Evolutionary conservation across 768 basidiomycete genomes (phyloP), one percentile per base, ranked within the genome.

Genomic region (Saitozyma sp.): DNA sequence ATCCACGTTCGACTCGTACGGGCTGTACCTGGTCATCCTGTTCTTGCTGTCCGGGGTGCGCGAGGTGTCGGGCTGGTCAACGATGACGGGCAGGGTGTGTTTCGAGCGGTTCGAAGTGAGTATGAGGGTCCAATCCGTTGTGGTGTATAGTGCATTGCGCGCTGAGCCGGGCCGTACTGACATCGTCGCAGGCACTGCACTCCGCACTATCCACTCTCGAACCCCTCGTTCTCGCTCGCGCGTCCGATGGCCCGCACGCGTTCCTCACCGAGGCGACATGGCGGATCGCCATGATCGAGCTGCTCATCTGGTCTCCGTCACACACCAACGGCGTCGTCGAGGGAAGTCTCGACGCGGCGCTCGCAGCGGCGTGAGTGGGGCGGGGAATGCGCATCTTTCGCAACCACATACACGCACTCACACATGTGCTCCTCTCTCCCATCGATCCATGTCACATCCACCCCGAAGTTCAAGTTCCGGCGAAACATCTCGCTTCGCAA

Each of bases 291-390:
- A 72, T 72, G 64, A 59, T 72, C 9, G 73, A 75, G 56, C 59
- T 67, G n/a, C 56, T 75, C 3, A 56, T 66, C 0, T 75, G 73
- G 73, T 64, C 59, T 7, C 61, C 66, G 9, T 55, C 73, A 6
- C 73, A 75, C 51, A 75, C 69, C 43, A 56, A 60, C n/a, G 73
- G 73, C 3, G 50, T 75, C 9, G 64, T 75, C 13, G 73, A 75
- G 48, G 38, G 42, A 16, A 66, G 62, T 48, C n/a, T 75, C 11
- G 73, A 75, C 29, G 73, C 68, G 1, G 70, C 70, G 11, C 39
- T 75, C 13, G 73, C 73, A 38, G 71, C 70, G n/a, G 62, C 68
- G 73, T 75, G 43, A 62, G 69, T 68, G 16, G 13, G 45, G 45
- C 11, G n/a, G n/a, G n/a, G n/a, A n/a, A n/a, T n/a, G n/a, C n/a